These are phyloP conservation scores for Cryptosporidium meleagridis DNA, from an alignment of 169 alveolate species.

Conservation along the genomic window DNA sequence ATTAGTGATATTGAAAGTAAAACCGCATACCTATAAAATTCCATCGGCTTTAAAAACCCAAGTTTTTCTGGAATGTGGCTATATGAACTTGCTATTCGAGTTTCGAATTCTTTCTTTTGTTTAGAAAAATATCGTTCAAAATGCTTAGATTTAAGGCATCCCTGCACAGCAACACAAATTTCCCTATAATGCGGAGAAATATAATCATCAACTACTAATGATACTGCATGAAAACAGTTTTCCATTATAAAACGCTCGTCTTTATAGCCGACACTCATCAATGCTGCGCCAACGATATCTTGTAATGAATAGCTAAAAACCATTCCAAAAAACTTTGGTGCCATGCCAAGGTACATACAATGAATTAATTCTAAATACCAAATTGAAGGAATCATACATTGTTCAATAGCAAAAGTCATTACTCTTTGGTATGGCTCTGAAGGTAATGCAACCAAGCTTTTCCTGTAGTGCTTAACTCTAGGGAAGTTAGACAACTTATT, in stretches of 20 bases:
- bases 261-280: conserved; percentile 39
- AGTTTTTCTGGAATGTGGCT: not conserved
- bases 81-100: not conserved
- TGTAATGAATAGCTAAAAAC: conserved; percentile 45
- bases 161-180: not conserved
- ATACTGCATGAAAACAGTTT: conserved; percentile 51
- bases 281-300: conserved; percentile 56
- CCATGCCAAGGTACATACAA: conserved; percentile 47
- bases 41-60: not conserved
- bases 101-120: not conserved
- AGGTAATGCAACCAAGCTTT: conserved; percentile 6
- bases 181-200: conserved; percentile 40
- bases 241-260: conserved; percentile 33
- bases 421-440: conserved; percentile 60
- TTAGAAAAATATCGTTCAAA: conserved; percentile 5
- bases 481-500: conserved; percentile 2
- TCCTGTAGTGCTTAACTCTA: not conserved
- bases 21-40: conserved; percentile 16
- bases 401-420: conserved; percentile 66
- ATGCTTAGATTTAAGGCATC: conserved; percentile 14
- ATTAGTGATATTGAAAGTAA: conserved; percentile 29
- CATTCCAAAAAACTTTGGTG: conserved; percentile 22
- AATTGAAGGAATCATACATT: conserved; percentile 54
- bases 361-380: conserved; percentile 69
- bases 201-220: conserved; percentile 32